Evolutionary conservation across 1,284 basidiomycete genomes (phyloP).

Genomic region (Rhodotorula sp.): DNA sequence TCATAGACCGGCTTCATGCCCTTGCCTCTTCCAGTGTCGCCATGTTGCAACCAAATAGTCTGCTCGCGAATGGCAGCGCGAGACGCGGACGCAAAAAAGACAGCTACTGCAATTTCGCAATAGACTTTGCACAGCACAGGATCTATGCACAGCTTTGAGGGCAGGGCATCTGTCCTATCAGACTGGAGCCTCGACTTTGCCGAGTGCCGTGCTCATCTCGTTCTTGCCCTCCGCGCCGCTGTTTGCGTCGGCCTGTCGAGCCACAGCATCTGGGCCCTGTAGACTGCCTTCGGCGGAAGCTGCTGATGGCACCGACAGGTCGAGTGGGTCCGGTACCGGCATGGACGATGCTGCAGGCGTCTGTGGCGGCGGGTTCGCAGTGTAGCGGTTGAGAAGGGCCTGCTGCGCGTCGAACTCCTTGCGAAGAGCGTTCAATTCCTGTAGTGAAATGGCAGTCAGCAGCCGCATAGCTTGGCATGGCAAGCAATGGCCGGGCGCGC

Average conservation of each 20-base stretch:
- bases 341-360: constrained; percentile 8
- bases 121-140: too few relatives aligned
- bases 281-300: not conserved
- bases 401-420: constrained; percentile 45
- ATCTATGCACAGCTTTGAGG: too few relatives aligned
- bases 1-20: too few relatives aligned
- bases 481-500: not conserved
- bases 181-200: constrained; percentile 10
- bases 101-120: too few relatives aligned
- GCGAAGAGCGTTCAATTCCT: constrained; percentile 43
- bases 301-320: not conserved
- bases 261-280: too few relatives aligned
- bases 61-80: too few relatives aligned
- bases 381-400: constrained; percentile 29
- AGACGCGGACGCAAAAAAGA: too few relatives aligned
- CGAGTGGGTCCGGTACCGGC: not conserved
- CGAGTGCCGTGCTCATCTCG: constrained; percentile 2
- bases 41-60: too few relatives aligned
- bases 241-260: not conserved
- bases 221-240: not conserved
- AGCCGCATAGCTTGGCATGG: too few relatives aligned
- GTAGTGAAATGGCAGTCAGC: not conserved
- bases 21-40: too few relatives aligned
- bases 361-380: constrained; percentile 17
- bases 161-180: not conserved